Evolutionary conservation across 2,329 filamentous ascomycete genomes (phyloP).

Genomic region (Xylariaceae sp.): DNA sequence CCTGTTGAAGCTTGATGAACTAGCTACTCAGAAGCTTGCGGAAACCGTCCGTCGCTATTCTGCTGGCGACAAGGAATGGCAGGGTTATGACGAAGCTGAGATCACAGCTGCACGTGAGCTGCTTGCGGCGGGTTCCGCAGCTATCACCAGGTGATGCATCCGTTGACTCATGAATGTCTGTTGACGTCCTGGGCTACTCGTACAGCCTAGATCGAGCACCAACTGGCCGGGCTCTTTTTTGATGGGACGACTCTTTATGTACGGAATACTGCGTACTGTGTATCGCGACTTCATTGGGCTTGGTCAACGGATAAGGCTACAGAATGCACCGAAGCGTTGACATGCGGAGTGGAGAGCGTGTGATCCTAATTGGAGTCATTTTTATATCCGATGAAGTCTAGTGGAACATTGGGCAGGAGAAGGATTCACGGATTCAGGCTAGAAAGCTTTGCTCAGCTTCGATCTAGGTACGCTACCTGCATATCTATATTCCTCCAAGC

Average conservation of each 20-base stretch:
- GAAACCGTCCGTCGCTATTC: conserved; percentile 66
- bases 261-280: not conserved
- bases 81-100: conserved; percentile 67
- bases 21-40: conserved; percentile 67
- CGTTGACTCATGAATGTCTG: conserved; percentile 7
- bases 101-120: conserved; percentile 66
- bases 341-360: conserved; percentile 21
- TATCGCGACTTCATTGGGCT: conserved; percentile 12
- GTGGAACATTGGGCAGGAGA: conserved; percentile 36
- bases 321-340: conserved; percentile 13
- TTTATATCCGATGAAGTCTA: conserved; percentile 10
- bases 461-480: conserved; percentile 8
- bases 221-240: conserved; percentile 3
- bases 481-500: conserved; percentile 22
- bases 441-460: conserved; percentile 19
- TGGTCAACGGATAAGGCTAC: conserved; percentile 14
- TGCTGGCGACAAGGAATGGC: conserved; percentile 60
- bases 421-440: conserved; percentile 11
- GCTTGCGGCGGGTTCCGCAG: conserved; percentile 48
- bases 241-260: conserved; percentile 3
- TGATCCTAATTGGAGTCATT: conserved; percentile 29
- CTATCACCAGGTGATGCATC: conserved; percentile 40
- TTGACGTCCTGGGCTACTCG: not conserved
- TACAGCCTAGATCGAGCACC: not conserved
- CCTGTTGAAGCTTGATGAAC: conserved; percentile 63